These are phyloP conservation scores for Sclerotiophoma versabilis DNA, from an alignment of 2,329 filamentous ascomycete species.

Conservation along the genomic window DNA sequence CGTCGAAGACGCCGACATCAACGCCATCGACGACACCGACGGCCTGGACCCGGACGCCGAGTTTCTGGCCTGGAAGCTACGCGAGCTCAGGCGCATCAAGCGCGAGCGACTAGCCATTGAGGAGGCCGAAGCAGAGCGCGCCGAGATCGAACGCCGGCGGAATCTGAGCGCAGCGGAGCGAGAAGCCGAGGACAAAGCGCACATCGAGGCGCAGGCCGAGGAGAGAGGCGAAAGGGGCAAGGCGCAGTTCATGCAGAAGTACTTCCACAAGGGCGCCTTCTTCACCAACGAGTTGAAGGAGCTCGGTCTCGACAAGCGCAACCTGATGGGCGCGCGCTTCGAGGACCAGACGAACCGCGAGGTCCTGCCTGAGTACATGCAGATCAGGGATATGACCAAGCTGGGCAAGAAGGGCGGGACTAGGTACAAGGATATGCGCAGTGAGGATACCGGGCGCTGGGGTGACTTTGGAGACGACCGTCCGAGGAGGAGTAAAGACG, in stretches of 20 bases:
- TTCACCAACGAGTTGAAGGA: slow-evolving; percentile 82
- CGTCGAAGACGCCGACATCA: slow-evolving; percentile 69
- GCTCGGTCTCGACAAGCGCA: slow-evolving; percentile 77
- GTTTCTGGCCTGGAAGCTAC: slow-evolving; percentile 89
- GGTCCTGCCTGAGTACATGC: slow-evolving; percentile 86
- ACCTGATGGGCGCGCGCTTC: slow-evolving; percentile 85
- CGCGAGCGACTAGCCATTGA: slow-evolving; percentile 87
- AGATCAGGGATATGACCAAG: slow-evolving; percentile 92
- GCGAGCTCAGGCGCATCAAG: slow-evolving; percentile 88
- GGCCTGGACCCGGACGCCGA: slow-evolving; percentile 86
- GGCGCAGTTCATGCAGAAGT: slow-evolving; percentile 92
- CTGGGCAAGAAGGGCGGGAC: slow-evolving; percentile 90
- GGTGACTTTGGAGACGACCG: slow-evolving; percentile 67
- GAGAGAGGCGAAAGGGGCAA: slow-evolving; percentile 78
- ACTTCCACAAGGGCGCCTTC: slow-evolving; percentile 96
- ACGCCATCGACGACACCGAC: slow-evolving; percentile 88
- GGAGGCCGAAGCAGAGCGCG: slow-evolving; percentile 80
- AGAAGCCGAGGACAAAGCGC: slow-evolving; percentile 81
- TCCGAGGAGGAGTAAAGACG: slow-evolving; percentile 49
- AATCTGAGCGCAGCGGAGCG: slow-evolving; percentile 89
- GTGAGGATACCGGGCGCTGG: slow-evolving; percentile 91
- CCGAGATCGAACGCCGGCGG: slow-evolving; percentile 85
- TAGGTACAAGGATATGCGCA: slow-evolving; percentile 85
- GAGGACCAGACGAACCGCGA: slow-evolving; percentile 86
- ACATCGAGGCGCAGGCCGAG: slow-evolving; percentile 77